Evolutionary conservation across 1,139 yeast species (phyloP), one percentile per base, ranked within the genome.

Genomic region (Yamadazyma mexicana): DNA sequence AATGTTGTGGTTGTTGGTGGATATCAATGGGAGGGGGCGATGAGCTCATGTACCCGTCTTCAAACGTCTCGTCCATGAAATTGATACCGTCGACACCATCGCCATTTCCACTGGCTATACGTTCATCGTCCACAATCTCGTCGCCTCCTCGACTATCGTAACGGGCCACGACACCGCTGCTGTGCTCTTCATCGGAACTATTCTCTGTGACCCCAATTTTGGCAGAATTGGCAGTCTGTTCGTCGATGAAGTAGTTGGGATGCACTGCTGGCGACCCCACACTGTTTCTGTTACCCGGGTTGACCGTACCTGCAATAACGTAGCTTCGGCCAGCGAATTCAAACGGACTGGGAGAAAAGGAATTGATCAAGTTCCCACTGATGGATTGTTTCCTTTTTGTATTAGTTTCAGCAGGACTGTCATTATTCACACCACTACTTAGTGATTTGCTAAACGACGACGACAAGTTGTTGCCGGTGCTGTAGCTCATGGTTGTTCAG

Each of bases 191-290:
- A 5, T 16, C 31, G 9, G 31, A 28, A 28, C 16, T 26, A 34
- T 68, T 17, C 25, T 69, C 76, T 4, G 79, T 68, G 3, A 83
- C 84, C 1, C 80, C 83, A 39, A 82, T 74, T 26, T 68, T 69
- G 11, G 88, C 85, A 46, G 81, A 66, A 40, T 69, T 77, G 3
- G 83, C 86, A 0, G 87, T 75, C 45, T 81, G 83, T 46, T 79
- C 86, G 44, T 83, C 79, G 34, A 83, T 71, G 14, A 79, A 74
- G 27, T 59, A 54, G 1, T 76, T 75, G 0, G 79, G 66, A 46
- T 71, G 74, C 16, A 78, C 68, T 3, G 62, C 56, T 0, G 77
- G 76, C 2, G 72, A 64, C 10, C 41, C 42, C 12, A 44, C 32
- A 22, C 47, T 42, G 35, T 52, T 52, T 15, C 49, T 18, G 24